These are phyloP conservation scores for Helicostylum pulchrum DNA, from an alignment of 192 early-diverging fungal species.

Conservation along the genomic window DNA sequence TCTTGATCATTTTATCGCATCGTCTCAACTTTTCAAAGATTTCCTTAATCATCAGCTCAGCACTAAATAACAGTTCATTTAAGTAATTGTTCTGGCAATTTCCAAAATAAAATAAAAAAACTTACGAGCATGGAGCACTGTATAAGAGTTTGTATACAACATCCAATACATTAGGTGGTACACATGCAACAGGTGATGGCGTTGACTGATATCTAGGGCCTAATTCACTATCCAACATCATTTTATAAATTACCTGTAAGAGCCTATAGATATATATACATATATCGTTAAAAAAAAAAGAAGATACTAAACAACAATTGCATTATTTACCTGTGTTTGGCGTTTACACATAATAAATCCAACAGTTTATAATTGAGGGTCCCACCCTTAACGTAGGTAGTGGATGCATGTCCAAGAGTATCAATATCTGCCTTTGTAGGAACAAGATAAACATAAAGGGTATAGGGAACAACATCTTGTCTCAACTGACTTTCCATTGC, in stretches of 20 bases:
- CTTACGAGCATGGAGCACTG: slow-evolving; percentile 70
- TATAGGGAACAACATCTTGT: slow-evolving; percentile 49
- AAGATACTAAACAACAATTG: no score
- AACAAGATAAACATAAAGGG: slow-evolving; percentile 51
- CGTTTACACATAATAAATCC: slow-evolving; percentile 65
- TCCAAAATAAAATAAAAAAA: neutral
- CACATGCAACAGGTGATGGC: slow-evolving; percentile 52
- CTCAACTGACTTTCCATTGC: slow-evolving; percentile 49
- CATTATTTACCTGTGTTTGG: slow-evolving; percentile 54
- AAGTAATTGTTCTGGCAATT: neutral
- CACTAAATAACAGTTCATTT: slow-evolving; percentile 21
- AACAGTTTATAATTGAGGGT: slow-evolving; percentile 62
- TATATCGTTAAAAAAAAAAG: neutral
- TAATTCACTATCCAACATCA: slow-evolving; percentile 65
- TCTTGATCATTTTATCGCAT: slow-evolving; percentile 62
- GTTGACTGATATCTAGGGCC: slow-evolving; percentile 58
- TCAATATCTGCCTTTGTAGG: slow-evolving; percentile 47
- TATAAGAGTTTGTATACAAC: slow-evolving; percentile 75
- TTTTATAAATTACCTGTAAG: slow-evolving; percentile 66
- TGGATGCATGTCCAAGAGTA: slow-evolving; percentile 34
- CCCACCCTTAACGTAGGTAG: slow-evolving; percentile 63
- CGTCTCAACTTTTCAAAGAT: slow-evolving; percentile 69
- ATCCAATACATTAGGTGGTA: slow-evolving; percentile 71
- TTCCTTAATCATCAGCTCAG: slow-evolving; percentile 68
- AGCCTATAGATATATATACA: slow-evolving; percentile 31